Conservation (phyloP, 2,329 filamentous ascomycete species). For the Aspergillus phoenicis region DNA sequence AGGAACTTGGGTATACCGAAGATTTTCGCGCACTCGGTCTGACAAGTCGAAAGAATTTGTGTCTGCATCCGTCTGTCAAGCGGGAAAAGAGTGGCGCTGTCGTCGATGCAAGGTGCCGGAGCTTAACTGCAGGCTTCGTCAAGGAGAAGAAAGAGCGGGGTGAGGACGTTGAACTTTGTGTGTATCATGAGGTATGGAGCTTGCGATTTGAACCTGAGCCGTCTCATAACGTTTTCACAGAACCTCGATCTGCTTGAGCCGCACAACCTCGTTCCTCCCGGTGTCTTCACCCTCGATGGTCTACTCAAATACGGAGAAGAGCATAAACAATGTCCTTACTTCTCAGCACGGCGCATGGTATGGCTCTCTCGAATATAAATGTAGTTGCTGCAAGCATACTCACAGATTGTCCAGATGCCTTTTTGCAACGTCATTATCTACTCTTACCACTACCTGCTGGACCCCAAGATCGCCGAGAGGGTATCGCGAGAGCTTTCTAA, state of each 20-base stretch:
- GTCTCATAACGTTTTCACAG: constrained; percentile 45
- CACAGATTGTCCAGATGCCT: constrained; percentile 69
- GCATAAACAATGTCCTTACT: constrained; percentile 97
- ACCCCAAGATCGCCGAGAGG: constrained; percentile 94
- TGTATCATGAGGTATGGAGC: constrained; percentile 81
- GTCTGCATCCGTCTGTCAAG: constrained; percentile 93
- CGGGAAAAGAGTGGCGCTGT: constrained; percentile 92
- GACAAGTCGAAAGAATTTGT: constrained; percentile 96
- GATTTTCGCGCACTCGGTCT: constrained; percentile 91
- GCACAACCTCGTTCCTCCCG: constrained; percentile 90
- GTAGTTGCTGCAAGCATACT: constrained; percentile 12
- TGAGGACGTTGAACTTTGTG: constrained; percentile 89
- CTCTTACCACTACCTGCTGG: constrained; percentile 96
- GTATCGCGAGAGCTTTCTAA: constrained; percentile 96
- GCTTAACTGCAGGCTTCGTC: constrained; percentile 92
- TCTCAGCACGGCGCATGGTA: constrained; percentile 91
- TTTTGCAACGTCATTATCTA: constrained; percentile 99
- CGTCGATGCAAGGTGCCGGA: constrained; percentile 94
- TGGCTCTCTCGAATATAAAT: constrained; percentile 21
- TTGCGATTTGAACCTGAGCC: background rate
- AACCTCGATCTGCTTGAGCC: constrained; percentile 94
- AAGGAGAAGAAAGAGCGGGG: constrained; percentile 96
- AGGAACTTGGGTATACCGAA: constrained; percentile 86
- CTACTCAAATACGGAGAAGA: constrained; percentile 88
- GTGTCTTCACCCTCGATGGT: constrained; percentile 92